Evolutionary conservation across 176 grass and related monocot genomes (phyloP).

Genomic region (sorghum (Sorghum bicolor)): DNA sequence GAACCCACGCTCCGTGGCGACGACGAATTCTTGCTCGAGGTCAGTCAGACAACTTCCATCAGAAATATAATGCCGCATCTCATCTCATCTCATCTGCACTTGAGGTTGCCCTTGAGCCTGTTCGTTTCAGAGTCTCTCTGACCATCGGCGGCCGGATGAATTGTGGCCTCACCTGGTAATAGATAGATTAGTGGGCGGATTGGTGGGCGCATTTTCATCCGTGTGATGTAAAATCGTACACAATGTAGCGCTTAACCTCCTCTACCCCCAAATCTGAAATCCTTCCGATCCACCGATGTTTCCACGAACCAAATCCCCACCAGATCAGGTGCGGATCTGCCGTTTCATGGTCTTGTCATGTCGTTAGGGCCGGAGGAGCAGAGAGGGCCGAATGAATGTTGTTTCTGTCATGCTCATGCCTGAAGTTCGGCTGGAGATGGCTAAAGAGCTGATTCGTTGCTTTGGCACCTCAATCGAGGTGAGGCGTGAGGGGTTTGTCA

Average conservation of each 20-base stretch:
- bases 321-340: background rate
- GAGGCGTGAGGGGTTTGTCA: no score
- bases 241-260: background rate
- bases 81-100: background rate
- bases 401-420: no score
- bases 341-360: background rate
- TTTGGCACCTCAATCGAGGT: background rate
- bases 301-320: background rate
- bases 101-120: background rate
- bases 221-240: background rate
- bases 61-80: background rate
- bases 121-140: background rate
- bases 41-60: conserved; percentile 19
- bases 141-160: background rate
- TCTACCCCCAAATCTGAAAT: background rate
- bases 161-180: background rate
- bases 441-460: background rate
- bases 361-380: no score
- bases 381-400: no score
- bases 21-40: conserved; percentile 80
- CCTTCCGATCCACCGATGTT: background rate
- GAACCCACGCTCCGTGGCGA: conserved; percentile 75
- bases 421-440: background rate
- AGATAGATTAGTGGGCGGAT: background rate
- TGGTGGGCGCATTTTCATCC: background rate